Percentiles rank a stretch among this genome's conserved stretches.
Conservation (phyloP, 2,329 filamentous ascomycete species). For the Diaporthe nobilis region DNA sequence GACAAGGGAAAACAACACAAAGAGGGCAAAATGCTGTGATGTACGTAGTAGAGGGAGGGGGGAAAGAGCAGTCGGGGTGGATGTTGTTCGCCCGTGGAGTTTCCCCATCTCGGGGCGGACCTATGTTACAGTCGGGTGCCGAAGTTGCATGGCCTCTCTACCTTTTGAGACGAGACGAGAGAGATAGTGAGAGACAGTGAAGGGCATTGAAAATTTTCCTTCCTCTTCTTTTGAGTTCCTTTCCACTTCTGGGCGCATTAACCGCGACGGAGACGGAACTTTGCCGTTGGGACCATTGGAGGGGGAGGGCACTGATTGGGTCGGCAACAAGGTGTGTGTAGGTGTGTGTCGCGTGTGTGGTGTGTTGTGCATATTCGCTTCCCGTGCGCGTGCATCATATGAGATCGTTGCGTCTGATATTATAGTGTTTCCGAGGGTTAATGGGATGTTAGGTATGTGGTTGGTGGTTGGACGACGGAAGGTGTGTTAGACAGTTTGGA, state of each 20-base stretch:
- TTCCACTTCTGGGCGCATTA: neutral
- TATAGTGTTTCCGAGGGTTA: slow-evolving; percentile 10
- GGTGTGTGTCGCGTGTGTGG: neutral
- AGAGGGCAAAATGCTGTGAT: neutral
- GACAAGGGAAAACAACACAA: neutral
- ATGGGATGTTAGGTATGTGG: neutral
- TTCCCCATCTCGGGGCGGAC: slow-evolving; percentile 30
- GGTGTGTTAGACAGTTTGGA: neutral
- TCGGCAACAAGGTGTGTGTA: neutral
- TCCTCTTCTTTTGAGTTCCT: neutral
- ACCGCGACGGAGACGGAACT: slow-evolving; percentile 28
- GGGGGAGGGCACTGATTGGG: neutral
- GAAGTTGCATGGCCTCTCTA: slow-evolving; percentile 1
- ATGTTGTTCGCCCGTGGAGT: slow-evolving; percentile 8
- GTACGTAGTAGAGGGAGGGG: neutral
- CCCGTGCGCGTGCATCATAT: slow-evolving; percentile 17
- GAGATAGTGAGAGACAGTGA: no score
- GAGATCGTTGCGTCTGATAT: slow-evolving; percentile 25
- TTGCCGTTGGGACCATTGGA: slow-evolving; percentile 12
- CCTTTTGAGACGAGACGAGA: neutral
- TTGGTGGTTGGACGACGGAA: neutral
- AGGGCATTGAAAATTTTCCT: slow-evolving; percentile 10
- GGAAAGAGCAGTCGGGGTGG: neutral
- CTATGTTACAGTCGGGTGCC: slow-evolving; percentile 33
- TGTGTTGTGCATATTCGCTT: slow-evolving; percentile 23